Base-by-base conservation (phyloP, 768 basidiomycete genomes). In the Kwoniella newhampshirensis region DNA sequence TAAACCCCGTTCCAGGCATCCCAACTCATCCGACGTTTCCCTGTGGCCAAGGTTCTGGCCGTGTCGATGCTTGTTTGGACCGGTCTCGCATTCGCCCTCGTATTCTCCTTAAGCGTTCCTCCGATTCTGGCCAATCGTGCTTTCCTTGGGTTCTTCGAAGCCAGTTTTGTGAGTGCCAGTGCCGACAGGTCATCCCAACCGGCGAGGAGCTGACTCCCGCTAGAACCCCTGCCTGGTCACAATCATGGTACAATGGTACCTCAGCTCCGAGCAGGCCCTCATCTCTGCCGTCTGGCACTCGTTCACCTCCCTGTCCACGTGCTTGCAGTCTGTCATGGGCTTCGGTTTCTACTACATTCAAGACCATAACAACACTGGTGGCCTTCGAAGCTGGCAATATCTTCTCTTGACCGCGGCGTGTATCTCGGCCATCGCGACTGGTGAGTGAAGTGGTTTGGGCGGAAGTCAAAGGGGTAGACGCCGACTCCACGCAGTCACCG, bases 91-190 rank as follows among this genome's bases (percentile, higher is more conserved):
- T 45, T 69, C 26, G 62, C 59, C 28, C 36, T 69, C 15, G 53
- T 49, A 2, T 64, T 67, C 60, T 37, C 63, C n/a, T 20, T 59
- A 7, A 44, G 23, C 21, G 50, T 64, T 25, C 51, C 56, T 28
- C 54, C 57, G 0, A 58, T 70, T 12, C 49, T 66, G 15, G 68
- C 54, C 25, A 57, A 62, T 42, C 56, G 68, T 26, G 35, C 51
- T 23, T n/a, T 70, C 15, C 50, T 70, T 6, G 68, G 68, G 23
- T 60, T 70, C 45, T 59, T 63, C 47, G 68, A 70, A 52, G 51
- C 61, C n/a, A 37, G 44, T 39, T 55, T 55, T 18, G 54, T 55
- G 36, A 47, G 54, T 55, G 21, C 17, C 17, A 8, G 18, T 4
- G 21, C 28, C n/a, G n/a, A n/a, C n/a, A n/a, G n/a, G n/a, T n/a